Evolutionary conservation across 2,329 filamentous ascomycete genomes (phyloP), one percentile per base, ranked within the genome.

Genomic region (Pseudopithomyces chartarum): DNA sequence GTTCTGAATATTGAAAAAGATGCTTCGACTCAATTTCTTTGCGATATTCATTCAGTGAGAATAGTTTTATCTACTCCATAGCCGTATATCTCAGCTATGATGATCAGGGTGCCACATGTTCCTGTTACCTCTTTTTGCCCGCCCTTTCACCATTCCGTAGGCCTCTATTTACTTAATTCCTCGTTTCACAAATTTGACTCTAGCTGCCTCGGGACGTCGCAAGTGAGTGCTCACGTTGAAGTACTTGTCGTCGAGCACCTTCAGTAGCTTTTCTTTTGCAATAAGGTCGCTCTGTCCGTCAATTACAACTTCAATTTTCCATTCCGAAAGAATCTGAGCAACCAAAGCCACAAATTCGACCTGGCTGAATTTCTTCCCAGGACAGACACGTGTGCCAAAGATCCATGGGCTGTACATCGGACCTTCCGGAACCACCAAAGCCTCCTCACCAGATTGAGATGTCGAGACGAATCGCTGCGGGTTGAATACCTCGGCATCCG

Each of bases 381-480:
- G 67, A 52, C 69, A 75, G 29, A 62, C 60, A 22, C 69, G 60
- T 26, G 39, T 3, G 6, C 49, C 49, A 15, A 43, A 34, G 1
- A 44, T 33, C 68, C 73, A 77, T 4, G 73, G 65, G 36, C 66
- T 47, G 54, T 61, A 74, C 5, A 52, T 33, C 42, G 23, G 43
- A 7, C 20, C 42, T 39, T 55, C 52, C 2, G 61, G 65, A 6
- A 62, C 39, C 1, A 34, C 20, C 3, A 65, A 33, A 7, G 23
- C 52, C 32, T 66, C 63, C 40, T 55, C 34, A 8, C 47, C 53
- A 4, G 49, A 34, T 1, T 19, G 29, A 7, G 43, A 40, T 3
- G 36, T n/a, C 32, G 44, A 47, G n/a, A 77, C 64, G 66, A 74
- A 77, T 22, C 74, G 69, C 49, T 58, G 60, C 0, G 73, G 74